Conservation (phyloP, 306 rosid species). For the Ceratonia siliqua region DNA sequence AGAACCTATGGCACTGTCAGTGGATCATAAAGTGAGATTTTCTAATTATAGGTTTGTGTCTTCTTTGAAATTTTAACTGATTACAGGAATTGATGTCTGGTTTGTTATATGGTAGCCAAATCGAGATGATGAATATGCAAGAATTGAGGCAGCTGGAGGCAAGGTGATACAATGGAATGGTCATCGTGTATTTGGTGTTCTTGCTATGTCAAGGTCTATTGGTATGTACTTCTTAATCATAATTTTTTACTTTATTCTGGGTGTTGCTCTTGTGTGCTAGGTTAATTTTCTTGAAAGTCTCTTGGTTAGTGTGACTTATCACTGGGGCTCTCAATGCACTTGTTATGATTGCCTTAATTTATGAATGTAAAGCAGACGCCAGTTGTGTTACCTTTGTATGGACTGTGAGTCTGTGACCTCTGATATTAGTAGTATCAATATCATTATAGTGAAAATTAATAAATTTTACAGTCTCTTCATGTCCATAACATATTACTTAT, state of each 20-base stretch:
- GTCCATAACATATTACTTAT: not conserved
- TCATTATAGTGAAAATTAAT: not conserved
- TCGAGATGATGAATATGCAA: slow-evolving; percentile 82
- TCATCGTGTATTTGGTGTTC: slow-evolving; percentile 86
- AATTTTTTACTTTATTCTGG: not conserved
- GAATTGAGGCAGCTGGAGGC: slow-evolving; percentile 94
- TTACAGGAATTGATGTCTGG: slow-evolving; percentile 34
- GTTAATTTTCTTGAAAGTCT: not conserved
- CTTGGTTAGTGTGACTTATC: not conserved
- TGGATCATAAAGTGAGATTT: slow-evolving; percentile 77
- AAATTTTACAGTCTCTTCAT: not conserved
- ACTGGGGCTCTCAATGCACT: not conserved
- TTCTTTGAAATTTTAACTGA: not conserved
- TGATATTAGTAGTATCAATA: not conserved
- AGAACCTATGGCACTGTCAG: slow-evolving; percentile 82
- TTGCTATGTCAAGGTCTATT: slow-evolving; percentile 94
- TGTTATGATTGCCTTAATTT: not conserved
- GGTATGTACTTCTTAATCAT: slow-evolving; percentile 49
- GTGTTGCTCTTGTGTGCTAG: not conserved
- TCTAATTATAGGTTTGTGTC: slow-evolving; percentile 20
- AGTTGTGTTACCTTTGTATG: not conserved
- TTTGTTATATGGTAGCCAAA: slow-evolving; percentile 62
- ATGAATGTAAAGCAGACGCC: not conserved
- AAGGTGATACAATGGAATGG: slow-evolving; percentile 96
- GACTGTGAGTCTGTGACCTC: not conserved